Percentiles rank a stretch among this genome's conserved stretches.
Evolutionary conservation across 2,329 filamentous ascomycete species (phyloP).

Genomic region (Parastagonospora nodorum): DNA sequence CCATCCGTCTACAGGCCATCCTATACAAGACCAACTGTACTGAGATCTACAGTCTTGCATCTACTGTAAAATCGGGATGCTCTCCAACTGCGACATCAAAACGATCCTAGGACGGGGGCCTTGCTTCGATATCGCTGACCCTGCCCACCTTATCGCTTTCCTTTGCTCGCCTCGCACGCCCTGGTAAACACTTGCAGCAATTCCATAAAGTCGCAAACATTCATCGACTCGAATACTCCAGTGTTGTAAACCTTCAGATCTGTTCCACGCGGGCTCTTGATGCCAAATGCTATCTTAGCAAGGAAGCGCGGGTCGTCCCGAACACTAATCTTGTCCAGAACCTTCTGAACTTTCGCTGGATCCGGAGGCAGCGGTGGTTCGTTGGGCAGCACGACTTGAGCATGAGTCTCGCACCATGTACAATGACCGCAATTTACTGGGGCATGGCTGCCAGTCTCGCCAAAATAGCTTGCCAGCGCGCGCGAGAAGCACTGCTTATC

Average conservation of each 20-base stretch:
- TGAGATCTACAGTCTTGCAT: too few species aligned
- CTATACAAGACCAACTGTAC: too few species aligned
- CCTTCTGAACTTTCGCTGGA: slow-evolving; percentile 44
- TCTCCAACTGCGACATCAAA: background rate
- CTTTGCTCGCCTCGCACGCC: slow-evolving; percentile 10
- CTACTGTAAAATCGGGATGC: too few species aligned
- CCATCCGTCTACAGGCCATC: too few species aligned
- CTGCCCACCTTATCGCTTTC: background rate
- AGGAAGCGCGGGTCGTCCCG: slow-evolving; percentile 65
- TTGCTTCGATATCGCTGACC: background rate
- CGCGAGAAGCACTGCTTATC: slow-evolving; percentile 57
- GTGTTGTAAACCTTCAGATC: slow-evolving; percentile 55
- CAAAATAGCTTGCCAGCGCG: slow-evolving; percentile 62
- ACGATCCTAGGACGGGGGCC: too few species aligned
- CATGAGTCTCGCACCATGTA: slow-evolving; percentile 52
- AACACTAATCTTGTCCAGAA: slow-evolving; percentile 53
- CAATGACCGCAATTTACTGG: slow-evolving; percentile 61
- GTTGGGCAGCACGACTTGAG: slow-evolving; percentile 44
- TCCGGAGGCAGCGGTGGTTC: slow-evolving; percentile 50
- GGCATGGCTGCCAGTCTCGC: slow-evolving; percentile 47
- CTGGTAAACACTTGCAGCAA: slow-evolving; percentile 27
- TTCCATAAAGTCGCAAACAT: slow-evolving; percentile 57
- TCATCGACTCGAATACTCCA: slow-evolving; percentile 58
- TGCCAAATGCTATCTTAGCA: slow-evolving; percentile 66
- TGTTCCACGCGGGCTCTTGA: slow-evolving; percentile 61